These are phyloP conservation scores for Sugiyamaella sp. DNA, from an alignment of 1,139 yeast genomes.

Conservation along the genomic window DNA sequence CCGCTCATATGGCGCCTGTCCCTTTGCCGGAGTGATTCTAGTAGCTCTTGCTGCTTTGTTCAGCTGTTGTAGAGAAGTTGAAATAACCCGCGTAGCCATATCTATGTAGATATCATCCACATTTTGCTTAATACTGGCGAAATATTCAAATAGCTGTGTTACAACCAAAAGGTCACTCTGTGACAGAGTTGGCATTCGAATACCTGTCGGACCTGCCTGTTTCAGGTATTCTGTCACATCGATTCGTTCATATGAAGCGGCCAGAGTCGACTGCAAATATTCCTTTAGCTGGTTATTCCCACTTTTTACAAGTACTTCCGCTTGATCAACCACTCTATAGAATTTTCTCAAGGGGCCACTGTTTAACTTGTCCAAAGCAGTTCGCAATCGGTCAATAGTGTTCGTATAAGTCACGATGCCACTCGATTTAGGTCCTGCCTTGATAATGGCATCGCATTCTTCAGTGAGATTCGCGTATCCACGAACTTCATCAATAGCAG, in stretches of 20 bases:
- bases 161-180: constrained; percentile 25
- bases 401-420: constrained; percentile 34
- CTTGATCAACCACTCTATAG: constrained; percentile 38
- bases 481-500: no score
- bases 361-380: constrained; percentile 35
- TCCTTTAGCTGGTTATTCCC: constrained; percentile 34
- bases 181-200: constrained; percentile 31
- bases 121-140: constrained; percentile 43
- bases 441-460: constrained; percentile 32
- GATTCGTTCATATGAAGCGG: constrained; percentile 31
- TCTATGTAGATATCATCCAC: constrained; percentile 52
- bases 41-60: constrained; percentile 48
- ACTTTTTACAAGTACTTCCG: constrained; percentile 32
- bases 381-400: constrained; percentile 31
- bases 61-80: constrained; percentile 47
- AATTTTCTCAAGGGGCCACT: constrained; percentile 35
- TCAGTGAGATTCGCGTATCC: constrained; percentile 56
- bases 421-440: constrained; percentile 32
- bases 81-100: constrained; percentile 51
- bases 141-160: constrained; percentile 29
- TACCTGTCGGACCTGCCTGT: constrained; percentile 10
- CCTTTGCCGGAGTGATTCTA: constrained; percentile 30
- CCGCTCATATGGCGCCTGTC: constrained; percentile 46
- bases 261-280: constrained; percentile 31
- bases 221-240: constrained; percentile 31